These are phyloP conservation scores for Phialocephala subalpina DNA, from an alignment of 2,329 filamentous ascomycete genomes.

Conservation along the genomic window DNA sequence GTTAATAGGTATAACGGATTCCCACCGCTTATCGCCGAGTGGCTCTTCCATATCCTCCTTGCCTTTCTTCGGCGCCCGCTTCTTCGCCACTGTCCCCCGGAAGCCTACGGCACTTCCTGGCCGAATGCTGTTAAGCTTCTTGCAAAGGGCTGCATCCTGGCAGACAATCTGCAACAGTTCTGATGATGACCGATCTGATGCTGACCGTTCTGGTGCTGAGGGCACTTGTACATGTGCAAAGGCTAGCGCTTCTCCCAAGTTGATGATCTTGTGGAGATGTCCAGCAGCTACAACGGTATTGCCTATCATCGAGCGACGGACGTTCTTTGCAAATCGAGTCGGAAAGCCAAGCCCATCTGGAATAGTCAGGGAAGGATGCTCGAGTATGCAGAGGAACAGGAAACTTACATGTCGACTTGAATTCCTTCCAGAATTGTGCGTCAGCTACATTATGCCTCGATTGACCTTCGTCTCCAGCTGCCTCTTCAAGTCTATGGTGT, in stretches of 20 bases:
- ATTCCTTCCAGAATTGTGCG: slow-evolving; percentile 38
- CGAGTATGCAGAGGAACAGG: slow-evolving; percentile 1
- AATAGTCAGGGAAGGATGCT: slow-evolving; percentile 10
- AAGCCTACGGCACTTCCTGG: slow-evolving; percentile 62
- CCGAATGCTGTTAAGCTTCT: slow-evolving; percentile 54
- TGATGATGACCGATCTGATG: slow-evolving; percentile 48
- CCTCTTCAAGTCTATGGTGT: slow-evolving; percentile 19
- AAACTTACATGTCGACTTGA: slow-evolving; percentile 37
- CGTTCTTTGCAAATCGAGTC: slow-evolving; percentile 21
- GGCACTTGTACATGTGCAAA: slow-evolving; percentile 64
- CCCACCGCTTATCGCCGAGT: slow-evolving; percentile 11
- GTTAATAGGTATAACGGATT: neutral
- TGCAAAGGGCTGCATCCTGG: slow-evolving; percentile 43
- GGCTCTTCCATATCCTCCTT: slow-evolving; percentile 20
- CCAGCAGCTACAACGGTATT: slow-evolving; percentile 67
- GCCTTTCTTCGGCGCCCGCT: slow-evolving; percentile 33
- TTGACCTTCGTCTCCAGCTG: neutral
- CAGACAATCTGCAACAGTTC: slow-evolving; percentile 47
- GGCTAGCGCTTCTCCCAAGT: slow-evolving; percentile 72
- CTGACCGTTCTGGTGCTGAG: slow-evolving; percentile 47
- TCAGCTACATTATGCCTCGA: slow-evolving; percentile 14
- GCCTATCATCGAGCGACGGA: slow-evolving; percentile 34
- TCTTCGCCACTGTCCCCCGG: slow-evolving; percentile 45
- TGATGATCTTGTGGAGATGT: slow-evolving; percentile 73
- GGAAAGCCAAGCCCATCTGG: slow-evolving; percentile 27